Percentiles rank a stretch among this genome's conserved stretches.
Conservation (phyloP, 2,329 filamentous ascomycete species). For the Fusarium caatingaense region DNA sequence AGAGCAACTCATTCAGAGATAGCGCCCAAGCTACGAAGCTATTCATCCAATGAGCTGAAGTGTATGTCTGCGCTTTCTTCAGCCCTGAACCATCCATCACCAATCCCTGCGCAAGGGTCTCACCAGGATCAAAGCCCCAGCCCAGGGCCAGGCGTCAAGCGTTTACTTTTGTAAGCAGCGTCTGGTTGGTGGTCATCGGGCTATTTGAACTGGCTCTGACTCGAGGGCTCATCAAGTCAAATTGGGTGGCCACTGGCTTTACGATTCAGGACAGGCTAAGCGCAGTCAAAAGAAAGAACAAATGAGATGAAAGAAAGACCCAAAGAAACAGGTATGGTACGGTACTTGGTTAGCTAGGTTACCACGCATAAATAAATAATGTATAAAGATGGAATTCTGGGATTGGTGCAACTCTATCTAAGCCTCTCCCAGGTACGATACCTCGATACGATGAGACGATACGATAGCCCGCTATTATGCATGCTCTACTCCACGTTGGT, state of each 20-base stretch:
- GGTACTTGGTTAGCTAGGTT: background rate
- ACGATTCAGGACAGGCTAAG: conserved; percentile 23
- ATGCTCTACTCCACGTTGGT: conserved; percentile 15
- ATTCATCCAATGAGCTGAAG: conserved; percentile 35
- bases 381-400: conserved; percentile 6
- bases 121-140: conserved; percentile 11
- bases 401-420: conserved; percentile 25
- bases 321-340: background rate
- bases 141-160: conserved; percentile 25
- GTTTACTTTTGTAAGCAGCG: conserved; percentile 4
- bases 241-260: conserved; percentile 38
- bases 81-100: conserved; percentile 11
- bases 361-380: conserved; percentile 7
- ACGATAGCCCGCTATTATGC: conserved; percentile 10
- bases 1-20: conserved; percentile 11
- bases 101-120: conserved; percentile 29
- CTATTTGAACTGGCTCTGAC: conserved; percentile 36
- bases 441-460: background rate
- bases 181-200: conserved; percentile 25
- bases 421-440: conserved; percentile 28
- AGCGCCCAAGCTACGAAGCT: conserved; percentile 9
- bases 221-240: conserved; percentile 13
- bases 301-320: background rate
- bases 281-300: background rate
- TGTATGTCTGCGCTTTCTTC: conserved; percentile 8